Conservation (phyloP, 148 eudicot species). For the Suaeda aralocaspica region DNA sequence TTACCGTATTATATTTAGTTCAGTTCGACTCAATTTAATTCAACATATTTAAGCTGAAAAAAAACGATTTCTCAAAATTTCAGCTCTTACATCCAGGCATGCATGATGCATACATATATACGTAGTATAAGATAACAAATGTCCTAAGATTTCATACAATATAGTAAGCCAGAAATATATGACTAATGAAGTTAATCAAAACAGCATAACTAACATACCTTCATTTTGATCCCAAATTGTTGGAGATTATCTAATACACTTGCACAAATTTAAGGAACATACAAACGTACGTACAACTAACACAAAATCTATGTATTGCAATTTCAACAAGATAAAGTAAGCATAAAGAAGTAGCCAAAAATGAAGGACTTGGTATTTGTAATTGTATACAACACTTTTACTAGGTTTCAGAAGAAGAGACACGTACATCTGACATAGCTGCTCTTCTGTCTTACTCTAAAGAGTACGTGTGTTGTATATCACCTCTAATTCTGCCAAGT, state of each 20-base stretch:
- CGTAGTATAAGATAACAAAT: no score
- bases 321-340: background rate
- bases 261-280: background rate
- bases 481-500: constrained; percentile 4
- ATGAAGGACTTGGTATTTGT: background rate
- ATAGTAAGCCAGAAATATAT: no score
- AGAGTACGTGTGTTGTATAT: constrained; percentile 14
- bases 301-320: background rate
- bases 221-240: constrained; percentile 13
- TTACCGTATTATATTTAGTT: no score
- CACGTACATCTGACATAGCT: constrained; percentile 12
- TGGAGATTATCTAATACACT: background rate
- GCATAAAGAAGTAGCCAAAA: background rate
- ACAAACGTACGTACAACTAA: background rate
- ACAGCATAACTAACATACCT: background rate
- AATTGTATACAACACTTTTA: background rate
- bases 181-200: background rate
- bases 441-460: constrained; percentile 16
- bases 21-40: no score
- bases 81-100: no score
- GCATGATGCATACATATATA: no score
- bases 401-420: background rate
- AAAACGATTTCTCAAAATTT: no score
- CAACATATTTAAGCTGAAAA: no score
- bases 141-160: no score